These are phyloP conservation scores for Picea abies DNA, from an alignment of 83 land plant genomes.

Conservation along the genomic window DNA sequence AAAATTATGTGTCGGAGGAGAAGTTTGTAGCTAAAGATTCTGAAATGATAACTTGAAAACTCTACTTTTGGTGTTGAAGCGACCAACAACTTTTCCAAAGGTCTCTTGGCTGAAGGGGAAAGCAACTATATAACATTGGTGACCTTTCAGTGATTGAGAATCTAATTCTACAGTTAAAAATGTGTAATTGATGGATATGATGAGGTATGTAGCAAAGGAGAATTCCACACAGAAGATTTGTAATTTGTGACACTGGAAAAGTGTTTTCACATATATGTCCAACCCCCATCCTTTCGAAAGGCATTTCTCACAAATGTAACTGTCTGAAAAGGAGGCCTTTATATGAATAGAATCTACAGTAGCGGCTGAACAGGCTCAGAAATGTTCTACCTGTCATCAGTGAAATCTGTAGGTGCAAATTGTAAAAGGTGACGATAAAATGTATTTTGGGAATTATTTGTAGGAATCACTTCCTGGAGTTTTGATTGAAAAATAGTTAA, in stretches of 20 bases:
- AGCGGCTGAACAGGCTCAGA: neutral
- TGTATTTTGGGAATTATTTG: no score
- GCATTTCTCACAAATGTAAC: neutral
- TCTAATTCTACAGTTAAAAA: neutral
- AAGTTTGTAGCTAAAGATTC: constrained; percentile 30
- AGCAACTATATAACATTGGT: neutral
- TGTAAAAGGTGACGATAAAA: no score
- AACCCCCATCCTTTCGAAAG: neutral
- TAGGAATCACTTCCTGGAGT: no score
- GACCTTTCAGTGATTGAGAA: neutral
- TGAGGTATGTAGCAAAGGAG: neutral
- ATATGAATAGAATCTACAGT: no score
- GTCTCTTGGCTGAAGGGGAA: neutral
- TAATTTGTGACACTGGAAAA: neutral
- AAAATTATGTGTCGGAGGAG: constrained; percentile 27
- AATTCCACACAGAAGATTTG: neutral
- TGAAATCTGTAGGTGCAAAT: no score
- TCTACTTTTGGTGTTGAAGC: neutral
- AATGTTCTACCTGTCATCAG: neutral
- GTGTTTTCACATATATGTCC: neutral
- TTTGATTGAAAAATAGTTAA: no score
- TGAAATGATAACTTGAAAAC: constrained; percentile 14
- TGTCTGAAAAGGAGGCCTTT: neutral
- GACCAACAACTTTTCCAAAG: neutral
- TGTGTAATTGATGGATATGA: neutral